Base-by-base conservation (phyloP, 2,329 filamentous ascomycete genomes). In the Rachicladosporium sp. region DNA sequence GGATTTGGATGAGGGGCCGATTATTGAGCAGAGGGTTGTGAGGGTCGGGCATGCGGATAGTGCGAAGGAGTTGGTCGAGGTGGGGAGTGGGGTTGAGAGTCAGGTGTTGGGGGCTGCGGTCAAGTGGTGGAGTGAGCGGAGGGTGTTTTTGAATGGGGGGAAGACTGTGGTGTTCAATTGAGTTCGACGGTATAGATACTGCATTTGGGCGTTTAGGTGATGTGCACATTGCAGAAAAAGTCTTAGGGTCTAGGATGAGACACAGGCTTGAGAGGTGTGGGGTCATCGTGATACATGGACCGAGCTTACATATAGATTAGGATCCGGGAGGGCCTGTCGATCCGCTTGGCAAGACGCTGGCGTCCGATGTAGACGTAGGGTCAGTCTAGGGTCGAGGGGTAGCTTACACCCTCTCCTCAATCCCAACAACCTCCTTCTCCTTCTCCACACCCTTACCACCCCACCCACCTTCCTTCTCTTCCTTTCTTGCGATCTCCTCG, bases 1-100 rank as follows among this genome's bases (percentile, higher is more conserved):
- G 21, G 83, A 89, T 60, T 63, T 91, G 45, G 84, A 91, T 55
- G 84, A 91, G 66, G 84, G 84, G 2, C 84, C 84, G 8, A 91
- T 91, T 51, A 91, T 91, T 50, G 84, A 89, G 71, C 84, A 91
- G 71, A 73, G 82, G 40, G 78, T 89, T 39, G 73, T 78, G 4
- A 68, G 83, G 10, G 83, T 89, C 19, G 80, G 85, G 57, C 84
- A 91, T 62, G 73, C 69, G 49, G 75, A 87, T 74, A 79, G 73
- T 51, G 71, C 84, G 11, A 84, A 82, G 67, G 76, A 81, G 57
- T 61, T 89, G 55, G 80, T 83, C 2, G 78, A 84, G 52, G 82
- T 87, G 58, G 84, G 84, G 9, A 84, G 80, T 51, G 88, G 86
- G 49, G 80, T 89, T 7, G 84, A 91, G 70, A 86, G 80, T 56